phyloP scores from a whole-genome alignment of 108 stramenopile species.

The Conticribra weissflogii region DNA sequence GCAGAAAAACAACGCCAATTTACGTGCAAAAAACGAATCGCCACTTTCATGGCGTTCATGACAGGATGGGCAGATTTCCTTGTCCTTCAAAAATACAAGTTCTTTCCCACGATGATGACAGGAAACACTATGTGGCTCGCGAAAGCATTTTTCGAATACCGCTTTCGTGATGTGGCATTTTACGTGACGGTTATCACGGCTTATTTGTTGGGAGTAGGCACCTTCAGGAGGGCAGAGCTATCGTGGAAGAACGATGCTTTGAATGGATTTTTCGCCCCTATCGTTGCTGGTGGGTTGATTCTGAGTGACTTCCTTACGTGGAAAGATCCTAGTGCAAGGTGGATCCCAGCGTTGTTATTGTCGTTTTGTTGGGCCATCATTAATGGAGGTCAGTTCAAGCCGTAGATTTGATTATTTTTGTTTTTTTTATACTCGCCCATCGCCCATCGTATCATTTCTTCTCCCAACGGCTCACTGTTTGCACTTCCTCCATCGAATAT shows the following conservation, averaged over 20 bases:
- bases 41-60: slow-evolving; percentile 60
- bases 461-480: not conserved
- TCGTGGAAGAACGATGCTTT: slow-evolving; percentile 43
- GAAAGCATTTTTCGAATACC: slow-evolving; percentile 47
- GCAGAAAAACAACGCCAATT: slow-evolving; percentile 16
- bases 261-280: slow-evolving; percentile 37
- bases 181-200: slow-evolving; percentile 54
- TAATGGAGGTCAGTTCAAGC: slow-evolving; percentile 43
- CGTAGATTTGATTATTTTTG: not conserved
- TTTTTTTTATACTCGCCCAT: not conserved
- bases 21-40: slow-evolving; percentile 49
- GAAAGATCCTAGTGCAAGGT: slow-evolving; percentile 26
- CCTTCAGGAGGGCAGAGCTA: slow-evolving; percentile 50
- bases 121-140: slow-evolving; percentile 72
- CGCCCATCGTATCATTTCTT: not conserved
- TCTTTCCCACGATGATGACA: slow-evolving; percentile 77
- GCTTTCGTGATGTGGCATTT: slow-evolving; percentile 41
- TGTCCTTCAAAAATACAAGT: slow-evolving; percentile 47
- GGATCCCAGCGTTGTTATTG: slow-evolving; percentile 52
- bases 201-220: slow-evolving; percentile 54
- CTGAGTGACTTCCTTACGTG: slow-evolving; percentile 49
- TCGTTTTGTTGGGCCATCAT: slow-evolving; percentile 54
- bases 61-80: slow-evolving; percentile 66
- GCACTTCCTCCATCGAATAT: not conserved
- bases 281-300: slow-evolving; percentile 46